Evolutionary conservation across 805 yeast genomes (phyloP).

Genomic region (Saturnispora diversa): DNA sequence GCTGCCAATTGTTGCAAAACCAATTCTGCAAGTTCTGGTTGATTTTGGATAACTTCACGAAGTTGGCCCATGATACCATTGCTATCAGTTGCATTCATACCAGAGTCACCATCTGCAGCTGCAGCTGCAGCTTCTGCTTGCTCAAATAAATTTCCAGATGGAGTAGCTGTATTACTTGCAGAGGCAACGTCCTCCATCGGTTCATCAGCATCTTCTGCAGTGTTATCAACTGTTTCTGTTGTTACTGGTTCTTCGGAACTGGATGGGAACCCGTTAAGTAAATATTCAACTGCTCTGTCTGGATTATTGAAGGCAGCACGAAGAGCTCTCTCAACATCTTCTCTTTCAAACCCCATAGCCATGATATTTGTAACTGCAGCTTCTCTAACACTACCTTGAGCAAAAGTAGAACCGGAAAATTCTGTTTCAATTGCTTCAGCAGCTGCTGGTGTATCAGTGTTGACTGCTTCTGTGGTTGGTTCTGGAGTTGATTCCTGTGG

Average conservation of each 20-base stretch:
- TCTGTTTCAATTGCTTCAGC: conserved; percentile 17
- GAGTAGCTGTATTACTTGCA: conserved; percentile 26
- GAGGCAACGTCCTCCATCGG: conserved; percentile 24
- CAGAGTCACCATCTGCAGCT: conserved; percentile 25
- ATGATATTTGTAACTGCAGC: conserved; percentile 72
- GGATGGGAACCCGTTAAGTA: conserved; percentile 64
- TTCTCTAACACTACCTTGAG: conserved; percentile 72
- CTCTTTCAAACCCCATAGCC: conserved; percentile 93
- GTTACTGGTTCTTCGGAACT: conserved; percentile 14
- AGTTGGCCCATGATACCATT: conserved; percentile 42
- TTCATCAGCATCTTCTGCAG: conserved; percentile 21
- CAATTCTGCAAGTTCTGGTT: conserved; percentile 84
- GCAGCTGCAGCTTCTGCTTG: conserved; percentile 38
- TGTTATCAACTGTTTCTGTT: conserved; percentile 9
- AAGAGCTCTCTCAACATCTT: conserved; percentile 81
- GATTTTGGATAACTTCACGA: conserved; percentile 70
- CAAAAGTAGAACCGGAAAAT: conserved; percentile 48
- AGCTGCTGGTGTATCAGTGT: conserved; percentile 20
- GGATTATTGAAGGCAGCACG: conserved; percentile 96
- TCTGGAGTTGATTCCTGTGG: conserved; percentile 19
- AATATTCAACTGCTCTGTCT: conserved; percentile 94
- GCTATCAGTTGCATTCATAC: conserved; percentile 27
- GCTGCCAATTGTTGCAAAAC: conserved; percentile 74
- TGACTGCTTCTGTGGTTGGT: conserved; percentile 21
- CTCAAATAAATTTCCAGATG: conserved; percentile 42